A percentile compares a stretch with the other conserved stretches of the same genome.
Evolutionary conservation across 345 rosid genomes (phyloP).

Genomic region (Cochlearia excelsa): DNA sequence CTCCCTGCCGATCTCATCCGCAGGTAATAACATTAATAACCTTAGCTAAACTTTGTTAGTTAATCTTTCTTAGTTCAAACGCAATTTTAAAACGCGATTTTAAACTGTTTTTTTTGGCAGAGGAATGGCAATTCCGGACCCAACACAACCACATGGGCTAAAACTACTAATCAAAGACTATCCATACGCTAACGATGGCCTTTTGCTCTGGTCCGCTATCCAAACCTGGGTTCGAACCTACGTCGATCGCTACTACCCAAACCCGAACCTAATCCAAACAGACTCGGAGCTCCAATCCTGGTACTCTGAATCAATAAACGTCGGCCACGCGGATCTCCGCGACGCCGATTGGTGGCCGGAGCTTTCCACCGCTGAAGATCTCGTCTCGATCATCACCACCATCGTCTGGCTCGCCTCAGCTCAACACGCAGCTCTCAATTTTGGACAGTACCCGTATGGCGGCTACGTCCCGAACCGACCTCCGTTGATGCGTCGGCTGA

Average conservation of each 20-base stretch:
- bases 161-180: constrained; percentile 87
- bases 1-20: constrained; percentile 94
- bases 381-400: constrained; percentile 65
- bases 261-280: constrained; percentile 43
- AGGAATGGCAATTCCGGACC: constrained; percentile 85
- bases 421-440: constrained; percentile 93
- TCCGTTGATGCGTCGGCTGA: constrained; percentile 74
- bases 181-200: constrained; percentile 93
- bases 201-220: constrained; percentile 76
- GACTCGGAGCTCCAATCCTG: constrained; percentile 84
- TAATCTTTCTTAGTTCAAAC: too few species aligned
- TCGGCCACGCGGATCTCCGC: constrained; percentile 79
- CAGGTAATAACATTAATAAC: constrained; percentile 44
- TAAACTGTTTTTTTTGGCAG: constrained; percentile 34
- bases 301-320: constrained; percentile 78
- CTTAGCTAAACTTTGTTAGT: background rate
- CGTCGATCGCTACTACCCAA: constrained; percentile 73
- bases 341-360: constrained; percentile 87
- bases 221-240: constrained; percentile 86
- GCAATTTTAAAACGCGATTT: too few species aligned
- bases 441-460: constrained; percentile 91
- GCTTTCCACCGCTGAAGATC: constrained; percentile 51
- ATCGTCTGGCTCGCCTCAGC: constrained; percentile 96
- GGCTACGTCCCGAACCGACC: constrained; percentile 94
- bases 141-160: constrained; percentile 85